Conservation (phyloP, 2,329 filamentous ascomycete genomes). For the Fusarium euwallaceae region DNA sequence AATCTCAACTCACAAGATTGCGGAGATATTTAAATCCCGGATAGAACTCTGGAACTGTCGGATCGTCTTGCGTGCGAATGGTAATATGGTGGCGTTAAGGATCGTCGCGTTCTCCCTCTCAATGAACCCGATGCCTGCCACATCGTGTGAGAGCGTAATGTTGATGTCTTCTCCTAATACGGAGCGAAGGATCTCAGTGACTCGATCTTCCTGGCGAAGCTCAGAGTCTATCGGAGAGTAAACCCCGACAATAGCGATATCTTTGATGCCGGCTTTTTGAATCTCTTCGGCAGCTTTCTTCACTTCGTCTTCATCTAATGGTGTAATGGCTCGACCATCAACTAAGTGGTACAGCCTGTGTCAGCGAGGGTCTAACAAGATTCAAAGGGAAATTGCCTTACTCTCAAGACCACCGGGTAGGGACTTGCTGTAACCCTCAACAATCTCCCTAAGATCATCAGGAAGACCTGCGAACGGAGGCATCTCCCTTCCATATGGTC, state of each 20-base stretch:
- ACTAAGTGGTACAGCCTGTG: background rate
- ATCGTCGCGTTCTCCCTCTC: constrained; percentile 74
- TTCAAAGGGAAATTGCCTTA: constrained; percentile 37
- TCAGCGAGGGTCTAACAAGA: background rate
- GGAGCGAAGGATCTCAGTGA: background rate
- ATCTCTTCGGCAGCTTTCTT: constrained; percentile 2
- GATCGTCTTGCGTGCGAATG: constrained; percentile 68
- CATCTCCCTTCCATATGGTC: constrained; percentile 54
- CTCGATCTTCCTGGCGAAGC: background rate
- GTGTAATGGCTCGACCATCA: constrained; percentile 14
- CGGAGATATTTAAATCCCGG: no score
- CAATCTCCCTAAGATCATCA: constrained; percentile 51
- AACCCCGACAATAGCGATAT: constrained; percentile 8
- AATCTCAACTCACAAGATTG: no score
- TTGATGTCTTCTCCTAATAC: background rate
- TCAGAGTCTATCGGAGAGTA: constrained; percentile 16
- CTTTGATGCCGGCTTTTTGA: constrained; percentile 4
- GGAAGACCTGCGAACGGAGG: constrained; percentile 61
- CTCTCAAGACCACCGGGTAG: constrained; percentile 59
- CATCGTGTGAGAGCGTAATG: constrained; percentile 11
- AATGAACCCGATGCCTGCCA: constrained; percentile 59
- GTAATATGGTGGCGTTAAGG: constrained; percentile 71
- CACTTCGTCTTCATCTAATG: background rate
- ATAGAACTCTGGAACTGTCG: constrained; percentile 66
- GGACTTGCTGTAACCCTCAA: constrained; percentile 54